phyloP scores from a whole-genome alignment of 2,329 filamentous ascomycete genomes.

The Thielaviopsis cerberus region DNA sequence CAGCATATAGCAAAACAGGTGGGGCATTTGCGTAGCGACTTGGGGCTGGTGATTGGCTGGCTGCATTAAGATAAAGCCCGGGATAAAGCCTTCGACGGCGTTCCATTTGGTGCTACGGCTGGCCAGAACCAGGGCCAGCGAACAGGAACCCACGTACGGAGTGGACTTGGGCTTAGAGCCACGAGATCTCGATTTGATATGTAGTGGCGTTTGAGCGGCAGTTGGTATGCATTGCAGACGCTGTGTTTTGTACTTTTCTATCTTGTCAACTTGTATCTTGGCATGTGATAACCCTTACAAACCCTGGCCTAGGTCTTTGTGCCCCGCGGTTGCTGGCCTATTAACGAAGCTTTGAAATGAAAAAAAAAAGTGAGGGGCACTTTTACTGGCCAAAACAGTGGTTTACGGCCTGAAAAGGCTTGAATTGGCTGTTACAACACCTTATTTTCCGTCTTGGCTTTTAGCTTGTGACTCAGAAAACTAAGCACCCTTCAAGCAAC shows the following conservation, averaged over 20 bases:
- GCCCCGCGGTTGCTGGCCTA: neutral
- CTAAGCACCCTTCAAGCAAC: neutral
- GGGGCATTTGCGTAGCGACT: neutral
- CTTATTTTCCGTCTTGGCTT: neutral
- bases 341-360: neutral
- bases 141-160: too few relatives aligned
- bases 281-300: neutral
- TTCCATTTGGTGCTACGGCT: neutral
- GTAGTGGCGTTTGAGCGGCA: too few relatives aligned
- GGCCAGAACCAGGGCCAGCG: neutral
- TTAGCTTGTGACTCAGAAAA: neutral
- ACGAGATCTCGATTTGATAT: too few relatives aligned
- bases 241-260: neutral
- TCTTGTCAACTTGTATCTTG: too few relatives aligned
- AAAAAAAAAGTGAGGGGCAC: neutral
- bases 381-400: neutral
- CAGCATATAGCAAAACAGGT: neutral
- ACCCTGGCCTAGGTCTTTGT: neutral
- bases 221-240: too few relatives aligned
- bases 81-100: neutral
- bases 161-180: too few relatives aligned
- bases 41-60: neutral
- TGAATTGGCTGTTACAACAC: neutral
- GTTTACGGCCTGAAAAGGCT: neutral
- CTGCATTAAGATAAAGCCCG: neutral